Percentiles rank a stretch among this genome's conserved stretches.
phyloP scores from a whole-genome alignment of 2,329 filamentous ascomycete species.

The Fusarium staphyleae region DNA sequence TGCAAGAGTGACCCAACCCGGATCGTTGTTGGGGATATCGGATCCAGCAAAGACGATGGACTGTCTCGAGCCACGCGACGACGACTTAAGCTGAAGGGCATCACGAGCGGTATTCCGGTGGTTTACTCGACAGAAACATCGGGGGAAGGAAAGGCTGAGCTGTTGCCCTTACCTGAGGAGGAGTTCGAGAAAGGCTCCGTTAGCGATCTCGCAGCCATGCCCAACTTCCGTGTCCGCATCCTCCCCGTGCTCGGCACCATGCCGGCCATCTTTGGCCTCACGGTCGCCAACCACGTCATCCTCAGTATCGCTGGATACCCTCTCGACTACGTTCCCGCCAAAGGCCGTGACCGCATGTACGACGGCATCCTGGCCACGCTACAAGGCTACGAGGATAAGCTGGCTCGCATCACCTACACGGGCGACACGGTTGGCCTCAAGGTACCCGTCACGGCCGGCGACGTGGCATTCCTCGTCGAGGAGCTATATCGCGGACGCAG shows the following conservation, averaged over 20 bases:
- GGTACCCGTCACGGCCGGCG: slow-evolving; percentile 77
- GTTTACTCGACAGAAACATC: slow-evolving; percentile 93
- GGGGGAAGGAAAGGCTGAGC: slow-evolving; percentile 86
- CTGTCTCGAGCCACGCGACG: slow-evolving; percentile 85
- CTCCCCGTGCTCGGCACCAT: slow-evolving; percentile 94
- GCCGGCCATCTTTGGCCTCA: slow-evolving; percentile 95
- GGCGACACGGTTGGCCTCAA: slow-evolving; percentile 70
- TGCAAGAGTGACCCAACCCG: slow-evolving; percentile 88
- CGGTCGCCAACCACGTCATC: slow-evolving; percentile 91
- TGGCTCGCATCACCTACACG: slow-evolving; percentile 58
- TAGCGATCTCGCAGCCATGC: slow-evolving; percentile 84
- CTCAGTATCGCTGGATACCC: slow-evolving; percentile 84
- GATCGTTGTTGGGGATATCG: slow-evolving; percentile 91
- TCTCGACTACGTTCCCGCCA: slow-evolving; percentile 80
- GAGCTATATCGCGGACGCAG: slow-evolving; percentile 88
- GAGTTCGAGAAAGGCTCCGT: slow-evolving; percentile 88
- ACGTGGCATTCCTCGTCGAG: slow-evolving; percentile 88
- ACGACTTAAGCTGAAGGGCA: slow-evolving; percentile 76
- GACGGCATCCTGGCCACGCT: slow-evolving; percentile 79
- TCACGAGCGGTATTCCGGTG: slow-evolving; percentile 85
- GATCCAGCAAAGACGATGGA: slow-evolving; percentile 84
- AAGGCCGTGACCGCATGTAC: slow-evolving; percentile 90
- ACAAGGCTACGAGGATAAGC: slow-evolving; percentile 79
- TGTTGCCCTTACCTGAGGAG: slow-evolving; percentile 85
- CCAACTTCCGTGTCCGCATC: slow-evolving; percentile 94